A percentile compares a stretch with the other conserved stretches of the same genome.
Evolutionary conservation across 345 rosid species (phyloP).

Genomic region (Hibiscus trionum): DNA sequence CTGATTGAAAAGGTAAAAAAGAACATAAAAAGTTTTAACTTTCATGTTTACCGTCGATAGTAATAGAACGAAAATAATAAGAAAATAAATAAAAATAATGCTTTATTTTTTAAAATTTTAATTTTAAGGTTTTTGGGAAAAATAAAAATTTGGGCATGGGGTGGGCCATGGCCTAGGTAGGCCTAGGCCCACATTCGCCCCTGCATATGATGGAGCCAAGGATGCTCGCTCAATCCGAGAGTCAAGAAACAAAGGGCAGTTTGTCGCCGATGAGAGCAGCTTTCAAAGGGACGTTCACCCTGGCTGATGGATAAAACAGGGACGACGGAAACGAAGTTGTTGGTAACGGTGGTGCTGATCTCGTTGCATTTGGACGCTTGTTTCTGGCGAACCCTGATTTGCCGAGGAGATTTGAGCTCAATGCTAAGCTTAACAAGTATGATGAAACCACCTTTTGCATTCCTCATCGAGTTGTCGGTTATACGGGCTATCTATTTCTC

Average conservation of each 20-base stretch:
- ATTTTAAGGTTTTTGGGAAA: too few species aligned
- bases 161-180: too few species aligned
- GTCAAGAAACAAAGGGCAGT: slow-evolving; percentile 11
- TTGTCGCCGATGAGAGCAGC: slow-evolving; percentile 31
- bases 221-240: slow-evolving; percentile 23
- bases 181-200: too few species aligned
- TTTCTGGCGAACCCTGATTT: slow-evolving; percentile 13
- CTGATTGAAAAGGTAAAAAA: too few species aligned
- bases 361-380: slow-evolving; percentile 18
- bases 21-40: too few species aligned
- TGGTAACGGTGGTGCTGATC: slow-evolving; percentile 21
- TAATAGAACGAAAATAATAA: too few species aligned
- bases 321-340: slow-evolving; percentile 30
- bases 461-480: slow-evolving; percentile 48
- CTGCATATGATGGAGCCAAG: slow-evolving; percentile 45
- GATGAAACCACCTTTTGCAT: slow-evolving; percentile 11
- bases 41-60: too few species aligned
- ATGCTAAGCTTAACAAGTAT: slow-evolving; percentile 5
- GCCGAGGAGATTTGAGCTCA: slow-evolving; percentile 10
- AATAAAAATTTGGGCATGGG: too few species aligned
- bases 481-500: slow-evolving; percentile 66
- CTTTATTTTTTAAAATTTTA: too few species aligned
- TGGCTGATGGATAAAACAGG: slow-evolving; percentile 31
- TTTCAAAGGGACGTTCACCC: slow-evolving; percentile 32
- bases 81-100: too few species aligned